Base-by-base conservation (phyloP, 768 basidiomycete species). In the Paxillus ammoniavirescens region DNA sequence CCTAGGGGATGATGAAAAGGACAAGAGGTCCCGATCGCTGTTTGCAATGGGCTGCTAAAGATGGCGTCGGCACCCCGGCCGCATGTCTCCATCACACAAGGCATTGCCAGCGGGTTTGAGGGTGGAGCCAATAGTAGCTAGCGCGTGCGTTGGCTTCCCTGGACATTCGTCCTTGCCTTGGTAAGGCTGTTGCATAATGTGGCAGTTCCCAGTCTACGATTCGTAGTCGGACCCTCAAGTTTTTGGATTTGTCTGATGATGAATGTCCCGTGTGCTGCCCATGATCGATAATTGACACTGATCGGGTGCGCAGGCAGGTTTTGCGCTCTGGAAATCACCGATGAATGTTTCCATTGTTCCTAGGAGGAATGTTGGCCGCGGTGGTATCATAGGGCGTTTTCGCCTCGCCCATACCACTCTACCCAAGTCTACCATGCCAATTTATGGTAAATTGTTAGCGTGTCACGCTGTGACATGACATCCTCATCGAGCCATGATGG, bases 221-320 rank as follows among this genome's bases (percentile, higher is more conserved):
- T 35, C 35, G 35, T 13, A 35, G 49, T 18, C 38, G 63, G 62
- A 57, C 55, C 52, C 40, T 35, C 12, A 53, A 49, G 30, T 8
- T 3, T 40, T 56, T 8, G 7, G 43, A 66, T 67, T 65, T 65
- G 65, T 54, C 65, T 62, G 65, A 60, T 58, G 42, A 26, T 54
- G 49, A 52, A 26, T 38, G n/a, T 30, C n/a, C 49, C 26, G 8
- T 45, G 38, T n/a, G 13, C 13, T 35, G 43, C 3, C 56, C 42
- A 26, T 26, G 6, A 26, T 26, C 26, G 26, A 26, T 45, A 45
- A 60, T 60, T 50, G 30, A 38, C 47, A 49, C 36, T 49, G 47
- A 62, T 59, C 57, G 52, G 52, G 44, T 36, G 31, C 9, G 47
- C 54, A 33, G 21, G 31, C 31, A 12, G 4, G 12, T 8, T 37